Base-by-base conservation (phyloP, 2,329 filamentous ascomycete species). In the Cladophialophora bantiana region DNA sequence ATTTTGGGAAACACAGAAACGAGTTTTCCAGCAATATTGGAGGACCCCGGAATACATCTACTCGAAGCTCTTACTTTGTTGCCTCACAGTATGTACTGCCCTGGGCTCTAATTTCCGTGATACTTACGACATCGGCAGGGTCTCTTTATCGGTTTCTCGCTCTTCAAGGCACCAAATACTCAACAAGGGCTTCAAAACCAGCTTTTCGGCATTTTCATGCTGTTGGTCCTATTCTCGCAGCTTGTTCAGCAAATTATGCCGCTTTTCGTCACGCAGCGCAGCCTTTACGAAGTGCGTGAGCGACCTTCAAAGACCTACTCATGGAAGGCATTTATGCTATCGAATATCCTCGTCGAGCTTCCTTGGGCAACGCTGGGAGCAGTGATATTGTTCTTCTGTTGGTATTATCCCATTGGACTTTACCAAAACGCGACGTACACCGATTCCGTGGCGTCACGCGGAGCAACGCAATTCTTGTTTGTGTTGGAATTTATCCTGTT, bases 21-120 rank as follows among this genome's bases (percentile, higher is more conserved):
- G 93, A 74, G 90, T 94, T 32, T 95, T 95, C 83, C 87, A 94
- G 75, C 93, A 96, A 77, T 96, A 95, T 84, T 96, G 93, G 93
- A 90, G 91, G 36, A 87, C 89, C 60, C 88, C 90, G 0, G 87
- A 86, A 1, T 96, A 96, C 81, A 93, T 96, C 77, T 96, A 94
- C 81, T 89, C 91, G 73, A 96, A 96, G 83, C 76, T 84, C 0
- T 81, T 85, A 1, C 88, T 96, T 18, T 92, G 89, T 75, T 80
- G 85, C 94, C 48, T 70, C 31, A 59, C 65, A n/a, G 65, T 61
- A 66, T 65, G 67, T 59, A 34, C 12, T 10, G 38, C 3, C 36
- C 26, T n/a, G 34, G 18, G 5, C 7, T 34, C 15, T 6, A 7
- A 20, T 56, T 42, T 35, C n/a, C 38, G 7, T 54, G 20, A 45